Base-by-base conservation (phyloP, 1,139 yeast species). In the Blastobotrys buckinghamii region DNA sequence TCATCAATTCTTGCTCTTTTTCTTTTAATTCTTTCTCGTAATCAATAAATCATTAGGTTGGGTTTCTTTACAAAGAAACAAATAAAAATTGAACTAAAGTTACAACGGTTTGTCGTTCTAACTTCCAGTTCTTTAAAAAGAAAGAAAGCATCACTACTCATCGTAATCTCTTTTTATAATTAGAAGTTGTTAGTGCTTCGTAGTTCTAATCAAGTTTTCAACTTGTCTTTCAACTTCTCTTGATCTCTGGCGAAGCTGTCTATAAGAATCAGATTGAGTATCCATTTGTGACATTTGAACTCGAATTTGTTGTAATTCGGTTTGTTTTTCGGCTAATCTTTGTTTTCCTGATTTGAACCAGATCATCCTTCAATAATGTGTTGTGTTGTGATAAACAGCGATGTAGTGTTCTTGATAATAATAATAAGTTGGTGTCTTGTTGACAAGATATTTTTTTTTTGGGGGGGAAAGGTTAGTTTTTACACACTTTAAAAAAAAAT, bases 141-240 rank as follows among this genome's bases (percentile, higher is more conserved):
- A n/a, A n/a, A n/a, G n/a, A n/a, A n/a, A n/a, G n/a, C n/a, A n/a
- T n/a, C n/a, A n/a, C n/a, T n/a, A n/a, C n/a, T 22, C 24, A 22
- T 22, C 24, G 7, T 22, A 4, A 22, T 22, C 24, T 5, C 24
- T 5, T 5, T 22, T 22, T 22, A 5, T 22, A 22, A 4, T 22
- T 22, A 22, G 7, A 22, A 22, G 7, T 22, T 22, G 7, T 22
- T 22, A 45, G 34, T 45, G 49, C 44, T 45, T 45, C 1, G 49
- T 45, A 2, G 49, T 45, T 26, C 49, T 40, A 17, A 45, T 45
- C 42, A 45, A 26, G 26, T 45, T 45, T 30, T 45, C 49, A 12
- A 45, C 49, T 16, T 45, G 33, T n/a, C 49, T 44, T 27, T 45
- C 49, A 2, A 45, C 49, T 34, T 45, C 45, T 16, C 49, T 24